A percentile compares a stretch with the other conserved stretches of the same genome.
Conservation (phyloP, 2,329 filamentous ascomycete species). For the Rosellinia necatrix region DNA sequence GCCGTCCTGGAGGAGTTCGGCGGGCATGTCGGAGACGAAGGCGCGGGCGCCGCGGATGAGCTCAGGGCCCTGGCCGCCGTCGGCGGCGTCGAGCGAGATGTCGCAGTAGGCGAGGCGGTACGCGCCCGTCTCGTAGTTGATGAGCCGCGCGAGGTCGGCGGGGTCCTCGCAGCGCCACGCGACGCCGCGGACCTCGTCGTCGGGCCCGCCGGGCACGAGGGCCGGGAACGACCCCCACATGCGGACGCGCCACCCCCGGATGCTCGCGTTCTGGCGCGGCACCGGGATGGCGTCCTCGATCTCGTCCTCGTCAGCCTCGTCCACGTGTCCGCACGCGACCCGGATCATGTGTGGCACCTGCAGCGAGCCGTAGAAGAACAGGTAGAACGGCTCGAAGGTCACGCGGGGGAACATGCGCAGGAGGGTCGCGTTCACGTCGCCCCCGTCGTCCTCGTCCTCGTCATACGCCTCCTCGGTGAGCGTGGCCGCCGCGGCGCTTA, state of each 20-base stretch:
- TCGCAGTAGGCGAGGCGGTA: conserved; percentile 30
- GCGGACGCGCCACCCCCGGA: conserved; percentile 29
- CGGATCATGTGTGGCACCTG: conserved; percentile 20
- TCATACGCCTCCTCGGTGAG: too few relatives aligned
- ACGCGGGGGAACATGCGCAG: too few relatives aligned
- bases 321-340: not conserved
- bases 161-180: conserved; percentile 32
- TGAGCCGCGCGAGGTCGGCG: conserved; percentile 20
- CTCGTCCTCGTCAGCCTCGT: not conserved
- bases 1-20: conserved; percentile 20
- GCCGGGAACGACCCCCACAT: conserved; percentile 30
- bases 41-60: conserved; percentile 27
- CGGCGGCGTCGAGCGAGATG: conserved; percentile 7
- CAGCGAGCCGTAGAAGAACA: conserved; percentile 39
- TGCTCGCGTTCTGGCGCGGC: conserved; percentile 18
- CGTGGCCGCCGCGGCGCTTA: too few relatives aligned
- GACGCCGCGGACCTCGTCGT: conserved; percentile 23
- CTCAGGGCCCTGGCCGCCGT: not conserved
- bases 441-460: not conserved
- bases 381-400: conserved; percentile 35
- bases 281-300: not conserved
- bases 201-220: conserved; percentile 24
- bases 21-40: conserved; percentile 22
- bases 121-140: conserved; percentile 25
- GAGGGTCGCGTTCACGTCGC: too few relatives aligned